A percentile compares a stretch with the other conserved stretches of the same genome.
These are phyloP conservation scores for Teratosphaeria viscida DNA, from an alignment of 2,329 filamentous ascomycete genomes.

Conservation along the genomic window DNA sequence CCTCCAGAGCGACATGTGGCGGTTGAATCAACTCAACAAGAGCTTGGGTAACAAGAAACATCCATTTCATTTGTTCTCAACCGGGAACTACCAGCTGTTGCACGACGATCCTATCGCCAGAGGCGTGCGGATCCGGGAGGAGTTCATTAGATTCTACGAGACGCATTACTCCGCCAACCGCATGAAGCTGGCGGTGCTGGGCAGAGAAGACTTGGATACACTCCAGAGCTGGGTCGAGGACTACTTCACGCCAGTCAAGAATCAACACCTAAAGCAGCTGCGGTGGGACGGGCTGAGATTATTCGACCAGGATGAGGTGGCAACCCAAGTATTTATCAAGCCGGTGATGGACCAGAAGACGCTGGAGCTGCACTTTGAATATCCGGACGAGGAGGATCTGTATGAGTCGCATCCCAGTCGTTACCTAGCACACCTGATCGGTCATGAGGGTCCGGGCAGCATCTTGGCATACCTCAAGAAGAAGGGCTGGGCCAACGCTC, in stretches of 20 bases:
- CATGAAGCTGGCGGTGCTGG: slow-evolving; percentile 85
- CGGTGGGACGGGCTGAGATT: slow-evolving; percentile 56
- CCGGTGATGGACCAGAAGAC: slow-evolving; percentile 81
- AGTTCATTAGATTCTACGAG: slow-evolving; percentile 86
- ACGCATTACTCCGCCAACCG: slow-evolving; percentile 85
- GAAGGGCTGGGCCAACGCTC: slow-evolving; percentile 78
- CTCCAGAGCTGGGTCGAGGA: slow-evolving; percentile 76
- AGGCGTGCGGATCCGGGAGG: slow-evolving; percentile 75
- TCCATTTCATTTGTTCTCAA: slow-evolving; percentile 85
- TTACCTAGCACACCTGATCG: slow-evolving; percentile 81
- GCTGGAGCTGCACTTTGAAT: slow-evolving; percentile 72
- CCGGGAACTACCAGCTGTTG: slow-evolving; percentile 75
- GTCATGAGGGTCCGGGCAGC: slow-evolving; percentile 86
- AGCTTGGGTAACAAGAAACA: slow-evolving; percentile 78
- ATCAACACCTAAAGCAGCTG: slow-evolving; percentile 65
- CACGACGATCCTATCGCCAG: slow-evolving; percentile 70
- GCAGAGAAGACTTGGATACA: slow-evolving; percentile 69
- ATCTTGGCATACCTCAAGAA: slow-evolving; percentile 82
- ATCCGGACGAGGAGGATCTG: slow-evolving; percentile 69
- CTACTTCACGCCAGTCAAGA: slow-evolving; percentile 68
- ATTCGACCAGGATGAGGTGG: slow-evolving; percentile 49
- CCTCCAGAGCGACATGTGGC: slow-evolving; percentile 80
- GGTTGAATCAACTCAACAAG: slow-evolving; percentile 78
- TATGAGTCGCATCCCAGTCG: slow-evolving; percentile 73
- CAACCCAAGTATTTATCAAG: slow-evolving; percentile 72